Evolutionary conservation across 2,329 filamentous ascomycete species (phyloP), one percentile per base, ranked within the genome.

Genomic region (Penicillium sp.): DNA sequence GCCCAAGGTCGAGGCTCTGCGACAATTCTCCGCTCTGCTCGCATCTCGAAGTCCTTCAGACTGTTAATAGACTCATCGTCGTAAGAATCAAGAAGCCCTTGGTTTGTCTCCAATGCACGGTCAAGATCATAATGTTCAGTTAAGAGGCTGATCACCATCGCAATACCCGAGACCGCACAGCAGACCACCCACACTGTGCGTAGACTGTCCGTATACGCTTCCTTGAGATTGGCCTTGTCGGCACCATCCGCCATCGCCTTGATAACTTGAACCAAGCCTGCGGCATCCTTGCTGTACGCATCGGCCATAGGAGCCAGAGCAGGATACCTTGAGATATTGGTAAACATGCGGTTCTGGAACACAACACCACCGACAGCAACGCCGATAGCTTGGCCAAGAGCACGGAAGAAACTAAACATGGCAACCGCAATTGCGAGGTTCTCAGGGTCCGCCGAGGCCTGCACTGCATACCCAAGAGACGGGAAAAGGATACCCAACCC

Each of bases 331-430:
- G 70, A 56, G 39, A 85, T 64, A 53, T 78, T 75, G 39, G 66
- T 67, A 47, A 69, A 70, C 67, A 84, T 78, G 49, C 75, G 73
- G 56, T 86, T 87, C 65, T 87, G 82, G 68, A 87, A 87, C 46
- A 85, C 76, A 29, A 83, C 81, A 3, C 84, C 83, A 2, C 81
- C 80, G 45, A 85, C 73, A 2, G 83, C 82, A 3, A 87, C 79
- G 22, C 83, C 83, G 9, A 86, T 67, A 0, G 78, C 74, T 61
- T 85, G 81, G 0, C 84, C 84, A 22, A 86, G 75, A 1, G 78
- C 76, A 13, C 82, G 77, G 58, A 82, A 76, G 70, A 88, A 87
- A 46, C 77, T 78, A 67, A 83, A 85, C 71, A 87, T 79, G 10
- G 79, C 82, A 0, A 77, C 76, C 0, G 80, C 77, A 52, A 80